These are phyloP conservation scores for Paecilomyces sp. DNA, from an alignment of 2,329 filamentous ascomycete species.

Conservation along the genomic window DNA sequence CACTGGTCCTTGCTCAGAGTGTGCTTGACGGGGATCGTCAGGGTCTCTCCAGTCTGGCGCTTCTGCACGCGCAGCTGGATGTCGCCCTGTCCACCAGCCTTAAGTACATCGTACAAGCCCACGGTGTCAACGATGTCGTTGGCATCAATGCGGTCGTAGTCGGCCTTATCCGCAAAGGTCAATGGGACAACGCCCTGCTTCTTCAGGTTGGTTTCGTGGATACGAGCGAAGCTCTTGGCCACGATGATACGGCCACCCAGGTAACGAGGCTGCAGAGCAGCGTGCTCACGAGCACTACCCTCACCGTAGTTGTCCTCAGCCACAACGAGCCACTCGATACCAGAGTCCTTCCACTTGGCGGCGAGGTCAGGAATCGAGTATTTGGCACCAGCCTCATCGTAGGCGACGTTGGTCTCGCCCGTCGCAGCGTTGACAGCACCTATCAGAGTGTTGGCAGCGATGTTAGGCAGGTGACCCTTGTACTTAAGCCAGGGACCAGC, in stretches of 20 bases:
- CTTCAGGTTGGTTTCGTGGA: constrained; percentile 94
- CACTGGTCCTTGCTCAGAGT: constrained; percentile 86
- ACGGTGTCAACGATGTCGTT: constrained; percentile 78
- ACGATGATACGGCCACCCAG: constrained; percentile 79
- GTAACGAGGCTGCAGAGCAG: constrained; percentile 61
- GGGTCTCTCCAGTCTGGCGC: constrained; percentile 53
- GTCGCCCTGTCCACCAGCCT: constrained; percentile 69
- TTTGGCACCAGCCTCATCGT: constrained; percentile 70
- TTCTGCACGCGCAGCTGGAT: constrained; percentile 63
- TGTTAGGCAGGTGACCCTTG: constrained; percentile 98
- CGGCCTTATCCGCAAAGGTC: constrained; percentile 79
- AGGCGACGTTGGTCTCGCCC: constrained; percentile 84
- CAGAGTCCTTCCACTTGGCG: constrained; percentile 68
- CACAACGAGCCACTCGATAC: constrained; percentile 81
- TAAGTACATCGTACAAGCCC: constrained; percentile 75
- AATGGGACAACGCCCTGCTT: constrained; percentile 95
- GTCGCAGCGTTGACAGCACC: constrained; percentile 89
- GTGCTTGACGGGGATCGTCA: constrained; percentile 72
- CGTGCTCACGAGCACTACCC: constrained; percentile 38
- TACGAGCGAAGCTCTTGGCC: constrained; percentile 80
- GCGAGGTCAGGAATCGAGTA: constrained; percentile 83
- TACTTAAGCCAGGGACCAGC: constrained; percentile 98
- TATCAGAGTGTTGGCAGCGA: constrained; percentile 94
- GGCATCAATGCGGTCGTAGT: constrained; percentile 77
- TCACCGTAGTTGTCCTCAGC: constrained; percentile 98